Base-by-base conservation (phyloP, 2,329 filamentous ascomycete species). In the Cryoendolithus antarcticus region DNA sequence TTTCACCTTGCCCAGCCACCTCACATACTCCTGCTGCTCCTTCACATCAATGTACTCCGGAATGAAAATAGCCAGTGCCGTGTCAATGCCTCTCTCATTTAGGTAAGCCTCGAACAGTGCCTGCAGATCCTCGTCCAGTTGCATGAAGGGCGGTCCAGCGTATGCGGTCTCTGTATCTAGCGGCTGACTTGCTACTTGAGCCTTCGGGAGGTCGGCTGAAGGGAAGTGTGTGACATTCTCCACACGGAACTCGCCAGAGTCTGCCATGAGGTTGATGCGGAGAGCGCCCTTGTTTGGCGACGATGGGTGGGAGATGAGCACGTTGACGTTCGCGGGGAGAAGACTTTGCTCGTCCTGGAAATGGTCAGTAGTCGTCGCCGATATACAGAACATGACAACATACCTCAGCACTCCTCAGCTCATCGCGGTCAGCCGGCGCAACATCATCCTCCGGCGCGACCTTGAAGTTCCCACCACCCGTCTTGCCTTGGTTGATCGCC, bases 41-140 rank as follows among this genome's bases (percentile, higher is more conserved):
- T 98, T 98, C 66, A 83, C 77, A 60, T 96, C 86, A 57, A 96
- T 88, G 68, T 94, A 98, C 62, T 96, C 88, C 30, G 88, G 86
- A 34, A 93, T 80, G 63, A 96, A 95, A 50, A 88, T 68, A 39
- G 88, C 89, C 53, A 98, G 74, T 43, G 80, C 75, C 53, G 82
- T 79, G 56, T 89, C 86, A 64, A 98, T 77, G 48, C 89, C 91
- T 53, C 91, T 77, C 74, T 95, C 91, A 64, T 94, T 86, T 47
- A 98, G 75, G 69, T 89, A 98, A 53, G 82, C 77, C 73, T 96
- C 89, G 60, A 96, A 72, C 53, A 94, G 73, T 39, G 86, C 73
- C 71, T 96, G 89, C 34, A 98, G 75, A 60, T 96, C 89, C 68
- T 95, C 86, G 60, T 98, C 91, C 43, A 98, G 77, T 69, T 85